These are phyloP conservation scores for Fusarium oxysporum DNA, from an alignment of 2,329 filamentous ascomycete genomes.

Conservation along the genomic window DNA sequence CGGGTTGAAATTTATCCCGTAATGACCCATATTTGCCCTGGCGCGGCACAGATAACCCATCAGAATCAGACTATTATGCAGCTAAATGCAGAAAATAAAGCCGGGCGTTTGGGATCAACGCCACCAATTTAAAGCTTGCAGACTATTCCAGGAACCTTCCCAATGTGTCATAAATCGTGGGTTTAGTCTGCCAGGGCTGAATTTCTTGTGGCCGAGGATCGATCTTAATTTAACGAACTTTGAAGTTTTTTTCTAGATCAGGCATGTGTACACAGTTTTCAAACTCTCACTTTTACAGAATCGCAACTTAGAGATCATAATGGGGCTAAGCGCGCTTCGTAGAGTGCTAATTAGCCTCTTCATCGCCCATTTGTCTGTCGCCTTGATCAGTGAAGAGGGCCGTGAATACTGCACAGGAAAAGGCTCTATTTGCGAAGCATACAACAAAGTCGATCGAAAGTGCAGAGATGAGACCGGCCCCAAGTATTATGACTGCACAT, in stretches of 20 bases:
- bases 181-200: not conserved
- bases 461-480: conserved; percentile 26
- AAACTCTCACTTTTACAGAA: not conserved
- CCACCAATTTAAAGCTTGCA: conserved; percentile 4
- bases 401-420: conserved; percentile 27
- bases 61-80: not conserved
- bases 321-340: not conserved
- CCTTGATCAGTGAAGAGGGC: conserved; percentile 15
- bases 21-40: not conserved
- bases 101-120: conserved; percentile 3
- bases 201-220: not conserved
- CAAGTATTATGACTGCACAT: conserved; percentile 21
- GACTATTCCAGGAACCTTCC: conserved; percentile 8
- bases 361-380: conserved; percentile 2
- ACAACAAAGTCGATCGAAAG: conserved; percentile 7
- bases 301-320: not conserved
- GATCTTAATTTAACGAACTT: not conserved
- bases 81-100: not conserved
- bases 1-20: not conserved
- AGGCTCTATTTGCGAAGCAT: conserved; percentile 31
- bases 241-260: not conserved
- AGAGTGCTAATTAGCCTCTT: conserved; percentile 9
- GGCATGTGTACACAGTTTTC: not conserved
- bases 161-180: not conserved
- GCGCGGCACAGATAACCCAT: not conserved